phyloP scores from a whole-genome alignment of 768 basidiomycete species.

The Dioszegia crocea region DNA sequence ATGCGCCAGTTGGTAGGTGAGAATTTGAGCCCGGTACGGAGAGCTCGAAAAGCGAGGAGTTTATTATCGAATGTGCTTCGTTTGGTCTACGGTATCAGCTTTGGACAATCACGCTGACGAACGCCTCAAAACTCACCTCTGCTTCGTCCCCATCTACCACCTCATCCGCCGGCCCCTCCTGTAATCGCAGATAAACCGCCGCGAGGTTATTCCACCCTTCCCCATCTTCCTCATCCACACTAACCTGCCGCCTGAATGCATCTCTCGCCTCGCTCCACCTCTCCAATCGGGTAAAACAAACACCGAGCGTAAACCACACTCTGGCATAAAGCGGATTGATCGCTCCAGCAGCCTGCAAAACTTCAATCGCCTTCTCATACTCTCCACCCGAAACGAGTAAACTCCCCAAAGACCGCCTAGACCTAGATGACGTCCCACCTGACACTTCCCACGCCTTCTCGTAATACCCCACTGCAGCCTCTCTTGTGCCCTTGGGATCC shows the following conservation, averaged over 20 bases:
- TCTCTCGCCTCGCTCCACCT: slow-evolving; percentile 77
- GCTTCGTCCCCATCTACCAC: not conserved
- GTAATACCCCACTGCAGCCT: slow-evolving; percentile 69
- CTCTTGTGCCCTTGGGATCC: slow-evolving; percentile 55
- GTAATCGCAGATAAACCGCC: slow-evolving; percentile 83
- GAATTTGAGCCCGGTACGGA: slow-evolving; percentile 79
- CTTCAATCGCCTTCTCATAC: slow-evolving; percentile 62
- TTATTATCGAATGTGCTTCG: slow-evolving; percentile 58
- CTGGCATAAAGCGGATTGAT: slow-evolving; percentile 86
- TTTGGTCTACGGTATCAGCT: slow-evolving; percentile 9
- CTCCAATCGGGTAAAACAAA: slow-evolving; percentile 75
- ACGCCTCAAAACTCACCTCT: slow-evolving; percentile 18
- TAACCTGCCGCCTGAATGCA: slow-evolving; percentile 79
- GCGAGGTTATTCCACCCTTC: slow-evolving; percentile 99
- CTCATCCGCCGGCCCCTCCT: slow-evolving; percentile 45
- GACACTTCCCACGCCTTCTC: slow-evolving; percentile 80
- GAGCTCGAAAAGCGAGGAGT: slow-evolving; percentile 82
- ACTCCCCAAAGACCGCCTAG: slow-evolving; percentile 87
- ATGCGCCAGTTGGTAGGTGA: slow-evolving; percentile 92
- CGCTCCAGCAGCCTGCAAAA: slow-evolving; percentile 67
- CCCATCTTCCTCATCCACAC: slow-evolving; percentile 90
- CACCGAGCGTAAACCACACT: slow-evolving; percentile 96
- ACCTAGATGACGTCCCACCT: slow-evolving; percentile 71
- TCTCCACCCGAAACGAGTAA: slow-evolving; percentile 68
- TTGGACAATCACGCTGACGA: no score